These are phyloP conservation scores for Hanseniaspora singularis DNA, from an alignment of 805 yeast genomes.

Conservation along the genomic window DNA sequence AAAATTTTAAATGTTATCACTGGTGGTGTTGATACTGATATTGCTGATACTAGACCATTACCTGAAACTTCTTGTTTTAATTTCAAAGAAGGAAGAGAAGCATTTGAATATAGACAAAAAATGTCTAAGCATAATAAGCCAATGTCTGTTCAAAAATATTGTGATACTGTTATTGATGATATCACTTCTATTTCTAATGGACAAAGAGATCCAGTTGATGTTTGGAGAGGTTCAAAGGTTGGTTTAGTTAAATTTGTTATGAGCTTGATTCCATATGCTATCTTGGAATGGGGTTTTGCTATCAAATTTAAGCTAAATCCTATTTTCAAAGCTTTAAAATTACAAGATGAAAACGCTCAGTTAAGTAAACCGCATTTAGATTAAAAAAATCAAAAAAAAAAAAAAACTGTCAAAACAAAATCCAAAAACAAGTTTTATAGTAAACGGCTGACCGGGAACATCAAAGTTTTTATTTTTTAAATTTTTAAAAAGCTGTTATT, in stretches of 20 bases:
- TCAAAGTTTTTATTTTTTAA: no score
- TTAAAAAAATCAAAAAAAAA: background rate
- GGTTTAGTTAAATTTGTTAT: constrained; percentile 29
- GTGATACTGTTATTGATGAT: constrained; percentile 35
- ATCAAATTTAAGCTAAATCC: constrained; percentile 33
- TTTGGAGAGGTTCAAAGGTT: constrained; percentile 46
- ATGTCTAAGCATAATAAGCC: constrained; percentile 54
- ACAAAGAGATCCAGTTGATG: constrained; percentile 34
- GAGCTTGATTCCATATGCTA: constrained; percentile 35
- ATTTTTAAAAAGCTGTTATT: no score
- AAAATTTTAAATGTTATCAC: constrained; percentile 57
- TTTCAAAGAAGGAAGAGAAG: constrained; percentile 38
- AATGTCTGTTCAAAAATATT: constrained; percentile 45
- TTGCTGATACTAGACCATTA: constrained; percentile 52
- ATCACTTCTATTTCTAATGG: constrained; percentile 15
- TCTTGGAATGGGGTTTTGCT: constrained; percentile 34
- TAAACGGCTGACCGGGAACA: no score
- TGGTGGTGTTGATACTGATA: constrained; percentile 63
- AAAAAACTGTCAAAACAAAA: no score
- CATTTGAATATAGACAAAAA: constrained; percentile 39
- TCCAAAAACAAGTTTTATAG: no score
- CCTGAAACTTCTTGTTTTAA: constrained; percentile 46
- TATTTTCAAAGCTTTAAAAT: constrained; percentile 26
- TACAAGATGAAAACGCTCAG: constrained; percentile 16
- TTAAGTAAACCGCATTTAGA: constrained; percentile 3